Percentiles rank a stretch among this genome's conserved stretches.
Evolutionary conservation across 352 stramenopile genomes (phyloP).

Genomic region (Globisporangium yorkense): DNA sequence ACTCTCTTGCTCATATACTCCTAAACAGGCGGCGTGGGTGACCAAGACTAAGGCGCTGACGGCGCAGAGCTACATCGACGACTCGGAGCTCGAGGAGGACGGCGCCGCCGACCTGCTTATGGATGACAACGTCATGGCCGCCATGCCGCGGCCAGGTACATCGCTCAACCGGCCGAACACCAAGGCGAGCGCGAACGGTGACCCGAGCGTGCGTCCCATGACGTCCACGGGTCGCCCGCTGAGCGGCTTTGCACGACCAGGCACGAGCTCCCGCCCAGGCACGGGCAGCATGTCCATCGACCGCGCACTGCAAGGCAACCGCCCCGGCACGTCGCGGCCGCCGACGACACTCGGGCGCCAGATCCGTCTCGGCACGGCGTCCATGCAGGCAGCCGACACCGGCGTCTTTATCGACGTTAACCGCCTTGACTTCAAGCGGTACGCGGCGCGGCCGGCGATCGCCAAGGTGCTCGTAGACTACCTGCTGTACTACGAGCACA

Average conservation of each 20-base stretch:
- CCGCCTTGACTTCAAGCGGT: slow-evolving; percentile 87
- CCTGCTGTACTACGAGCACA: slow-evolving; percentile 91
- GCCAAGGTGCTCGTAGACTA: slow-evolving; percentile 90
- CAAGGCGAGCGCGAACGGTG: slow-evolving; percentile 24
- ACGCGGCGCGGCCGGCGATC: slow-evolving; percentile 77
- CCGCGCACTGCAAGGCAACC: slow-evolving; percentile 62
- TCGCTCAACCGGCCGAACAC: slow-evolving; percentile 86
- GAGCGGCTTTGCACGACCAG: slow-evolving; percentile 84
- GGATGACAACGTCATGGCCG: slow-evolving; percentile 90
- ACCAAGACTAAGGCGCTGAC: slow-evolving; percentile 89
- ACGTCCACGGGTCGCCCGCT: slow-evolving; percentile 76
- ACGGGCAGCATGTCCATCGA: slow-evolving; percentile 75
- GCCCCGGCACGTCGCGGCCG: slow-evolving; percentile 76
- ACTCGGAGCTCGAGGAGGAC: slow-evolving; percentile 90
- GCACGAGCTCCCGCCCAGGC: slow-evolving; percentile 62
- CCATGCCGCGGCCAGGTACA: slow-evolving; percentile 83
- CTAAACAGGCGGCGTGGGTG: slow-evolving; percentile 75
- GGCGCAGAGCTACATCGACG: slow-evolving; percentile 87
- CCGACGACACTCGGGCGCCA: slow-evolving; percentile 88
- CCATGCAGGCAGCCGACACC: slow-evolving; percentile 60
- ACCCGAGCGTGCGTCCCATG: slow-evolving; percentile 83
- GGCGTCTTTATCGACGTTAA: slow-evolving; percentile 90
- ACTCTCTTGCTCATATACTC: not conserved
- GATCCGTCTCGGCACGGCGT: slow-evolving; percentile 88
- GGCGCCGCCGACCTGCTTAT: slow-evolving; percentile 88